phyloP scores from a whole-genome alignment of 768 basidiomycete genomes.

The Trametes maxima region DNA sequence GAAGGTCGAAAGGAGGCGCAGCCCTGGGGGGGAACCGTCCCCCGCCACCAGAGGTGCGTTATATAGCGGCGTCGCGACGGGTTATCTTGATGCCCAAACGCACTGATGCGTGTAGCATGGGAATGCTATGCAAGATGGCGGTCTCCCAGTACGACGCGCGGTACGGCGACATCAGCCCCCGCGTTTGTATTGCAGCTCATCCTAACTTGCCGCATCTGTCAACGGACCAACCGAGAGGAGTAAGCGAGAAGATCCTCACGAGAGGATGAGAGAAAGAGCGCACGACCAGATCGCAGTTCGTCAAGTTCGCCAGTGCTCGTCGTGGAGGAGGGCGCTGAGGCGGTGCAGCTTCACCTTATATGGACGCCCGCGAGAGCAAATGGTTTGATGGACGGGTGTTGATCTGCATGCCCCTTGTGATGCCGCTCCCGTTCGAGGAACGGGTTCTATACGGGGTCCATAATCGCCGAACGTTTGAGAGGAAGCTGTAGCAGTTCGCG shows the following conservation, averaged over 20 bases:
- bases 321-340: not conserved
- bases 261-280: too few relatives aligned
- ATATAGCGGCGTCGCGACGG: slow-evolving; percentile 15
- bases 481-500: not conserved
- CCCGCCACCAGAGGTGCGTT: not conserved
- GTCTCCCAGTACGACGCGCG: not conserved
- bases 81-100: not conserved
- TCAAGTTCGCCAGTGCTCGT: not conserved
- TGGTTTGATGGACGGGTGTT: not conserved
- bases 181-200: not conserved
- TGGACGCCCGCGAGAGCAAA: not conserved
- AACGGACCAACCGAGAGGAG: not conserved
- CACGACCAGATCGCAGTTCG: not conserved
- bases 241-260: not conserved
- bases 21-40: slow-evolving; percentile 13
- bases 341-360: not conserved
- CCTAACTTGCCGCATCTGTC: not conserved
- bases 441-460: not conserved
- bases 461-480: not conserved
- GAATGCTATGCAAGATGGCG: slow-evolving; percentile 9
- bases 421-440: not conserved
- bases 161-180: not conserved
- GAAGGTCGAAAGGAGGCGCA: slow-evolving; percentile 22
- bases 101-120: slow-evolving; percentile 2
- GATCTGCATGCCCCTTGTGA: not conserved